Base-by-base conservation (phyloP, 2,329 filamentous ascomycete genomes). In the Claviceps paspali region DNA sequence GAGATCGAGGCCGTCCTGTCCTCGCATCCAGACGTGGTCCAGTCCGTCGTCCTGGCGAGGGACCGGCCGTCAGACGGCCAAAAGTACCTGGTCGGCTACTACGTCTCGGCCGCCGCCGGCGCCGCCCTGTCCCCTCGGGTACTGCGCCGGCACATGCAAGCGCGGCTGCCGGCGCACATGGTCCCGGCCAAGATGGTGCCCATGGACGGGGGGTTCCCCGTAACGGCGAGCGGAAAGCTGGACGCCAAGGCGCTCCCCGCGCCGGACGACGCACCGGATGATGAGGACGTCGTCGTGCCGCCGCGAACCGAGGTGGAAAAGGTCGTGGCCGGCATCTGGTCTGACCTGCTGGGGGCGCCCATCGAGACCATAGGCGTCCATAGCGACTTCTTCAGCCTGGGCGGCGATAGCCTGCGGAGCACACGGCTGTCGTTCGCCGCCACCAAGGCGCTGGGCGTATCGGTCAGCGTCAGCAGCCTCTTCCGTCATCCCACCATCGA, bases 131-230 rank as follows among this genome's bases (percentile, higher is more conserved):
- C 35, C 4, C 29, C 29, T 15, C 19, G 7, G 26, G 26, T n/a
- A 5, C n/a, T 28, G 3, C 27, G 27, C n/a, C 27, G 27, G 7
- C 15, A 28, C 27, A 28, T 37, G 19, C 27, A 37, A 19, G 29
- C 29, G 35, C 29, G 29, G 21, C 28, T 37, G 19, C 35, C 35
- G 9, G 11, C 27, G 10, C 22, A 37, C 35, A 37, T 37, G 35
- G 22, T 30, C 5, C 35, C 35, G 18, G 29, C 28, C 8, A 19
- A 9, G n/a, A 17, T 31, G 14, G 28, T 37, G 5, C 35, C n/a
- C 14, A 31, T 37, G n/a, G n/a, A 15, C n/a, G n/a, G n/a, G 4
- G 8, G n/a, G 8, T 28, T 28, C n/a, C 35, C 35, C 4, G 35
- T 37, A 6, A 37, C 35, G 2, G 22, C 31, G 18, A 37, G 29